Evolutionary conservation across 441 rosid species (phyloP).

Genomic region (Syzygium syzygioides): DNA sequence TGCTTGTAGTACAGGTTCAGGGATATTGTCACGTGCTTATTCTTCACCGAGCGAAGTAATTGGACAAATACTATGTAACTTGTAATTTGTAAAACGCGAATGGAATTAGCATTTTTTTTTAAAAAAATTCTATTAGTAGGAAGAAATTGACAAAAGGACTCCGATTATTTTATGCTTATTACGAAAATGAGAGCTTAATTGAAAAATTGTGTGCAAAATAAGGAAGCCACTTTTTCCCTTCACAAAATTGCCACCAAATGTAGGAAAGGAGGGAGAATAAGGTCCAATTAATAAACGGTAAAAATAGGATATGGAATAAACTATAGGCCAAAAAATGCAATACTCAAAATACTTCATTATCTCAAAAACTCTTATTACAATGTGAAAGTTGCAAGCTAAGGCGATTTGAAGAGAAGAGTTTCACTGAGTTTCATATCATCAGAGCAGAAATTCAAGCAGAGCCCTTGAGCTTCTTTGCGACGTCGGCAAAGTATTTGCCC

Average conservation of each 20-base stretch:
- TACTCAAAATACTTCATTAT: background rate
- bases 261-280: background rate
- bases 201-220: background rate
- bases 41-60: background rate
- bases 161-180: background rate
- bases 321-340: background rate
- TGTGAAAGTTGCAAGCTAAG: background rate
- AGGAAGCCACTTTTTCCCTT: background rate
- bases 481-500: constrained; percentile 79
- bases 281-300: background rate
- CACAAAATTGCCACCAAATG: background rate
- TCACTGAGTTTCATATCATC: background rate
- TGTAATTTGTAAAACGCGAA: background rate
- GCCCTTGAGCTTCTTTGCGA: constrained; percentile 84
- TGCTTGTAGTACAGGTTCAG: background rate
- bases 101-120: background rate
- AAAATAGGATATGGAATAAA: background rate
- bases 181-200: background rate
- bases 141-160: background rate
- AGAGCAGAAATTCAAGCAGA: constrained; percentile 23
- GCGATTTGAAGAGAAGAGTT: background rate
- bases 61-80: background rate
- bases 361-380: background rate
- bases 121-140: background rate
- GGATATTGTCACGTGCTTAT: background rate